These are phyloP conservation scores for Candida maesae DNA, from an alignment of 805 yeast species.

Conservation along the genomic window DNA sequence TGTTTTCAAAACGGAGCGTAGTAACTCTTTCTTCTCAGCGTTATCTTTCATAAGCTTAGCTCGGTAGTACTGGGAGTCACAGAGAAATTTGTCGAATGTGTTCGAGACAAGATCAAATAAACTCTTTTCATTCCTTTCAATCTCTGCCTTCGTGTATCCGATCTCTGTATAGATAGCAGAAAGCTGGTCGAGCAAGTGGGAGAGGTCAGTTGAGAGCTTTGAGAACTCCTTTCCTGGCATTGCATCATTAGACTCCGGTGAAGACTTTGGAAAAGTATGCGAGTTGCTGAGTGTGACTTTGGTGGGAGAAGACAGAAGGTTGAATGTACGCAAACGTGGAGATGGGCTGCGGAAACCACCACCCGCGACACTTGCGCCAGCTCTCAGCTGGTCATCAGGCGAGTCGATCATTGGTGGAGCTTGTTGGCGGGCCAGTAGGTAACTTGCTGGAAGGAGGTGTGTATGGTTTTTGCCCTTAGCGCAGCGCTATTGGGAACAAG, in stretches of 20 bases:
- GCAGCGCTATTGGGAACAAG: no score
- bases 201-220: constrained; percentile 17
- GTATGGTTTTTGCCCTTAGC: no score
- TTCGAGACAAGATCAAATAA: constrained; percentile 47
- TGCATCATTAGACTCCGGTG: constrained; percentile 2
- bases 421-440: no score
- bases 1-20: constrained; percentile 30
- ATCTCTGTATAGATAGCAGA: constrained; percentile 46
- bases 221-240: constrained; percentile 12
- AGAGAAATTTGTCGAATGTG: constrained; percentile 41
- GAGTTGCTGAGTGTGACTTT: constrained; percentile 17
- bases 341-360: constrained; percentile 17
- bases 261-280: constrained; percentile 5
- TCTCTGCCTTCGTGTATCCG: constrained; percentile 51
- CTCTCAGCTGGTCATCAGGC: no score
- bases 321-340: constrained; percentile 14
- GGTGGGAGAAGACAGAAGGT: constrained; percentile 26
- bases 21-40: constrained; percentile 22
- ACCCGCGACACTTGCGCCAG: no score
- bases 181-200: constrained; percentile 33
- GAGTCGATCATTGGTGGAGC: no score
- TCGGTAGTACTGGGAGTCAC: constrained; percentile 36
- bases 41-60: constrained; percentile 30
- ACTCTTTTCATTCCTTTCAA: constrained; percentile 43
- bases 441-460: no score